Evolutionary conservation across 805 yeast genomes (phyloP), one percentile per base, ranked within the genome.

Genomic region (Candida anglica): DNA sequence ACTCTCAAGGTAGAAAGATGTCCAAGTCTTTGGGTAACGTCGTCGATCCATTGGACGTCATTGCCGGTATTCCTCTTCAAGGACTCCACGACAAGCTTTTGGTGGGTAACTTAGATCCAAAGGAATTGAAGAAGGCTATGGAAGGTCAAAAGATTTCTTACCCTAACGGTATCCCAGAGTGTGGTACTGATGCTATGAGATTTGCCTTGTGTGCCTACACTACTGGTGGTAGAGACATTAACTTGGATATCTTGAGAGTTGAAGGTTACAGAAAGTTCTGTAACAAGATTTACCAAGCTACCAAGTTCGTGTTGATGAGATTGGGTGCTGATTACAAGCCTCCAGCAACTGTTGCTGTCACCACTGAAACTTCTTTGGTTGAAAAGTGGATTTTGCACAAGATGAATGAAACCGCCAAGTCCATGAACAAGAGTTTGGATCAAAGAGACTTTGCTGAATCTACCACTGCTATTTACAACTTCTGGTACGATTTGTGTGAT

Each of bases 211-310:
- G 98, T 77, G 96, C 97, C 34, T 93, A 91, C 73, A 84, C 96
- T 34, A 91, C 98, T 31, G 98, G 98, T 69, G 98, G 97, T 51
- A 81, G 98, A 68, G 98, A 93, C 56, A 93, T 93, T 61, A 93
- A 93, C 69, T 74, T 93, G 59, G 97, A 93, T 59, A 88, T 93
- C 50, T 71, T 87, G 60, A 84, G 98, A 69, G 96, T 93, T 47
- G 98, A 93, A 61, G 98, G 98, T 54, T 93, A 93, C 81, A 80
- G 98, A 69, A 93, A 93, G 76, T 93, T 93, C 85, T 88, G 98
- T 74, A 93, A 93, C 80, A 93, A 93, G 79, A 93, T 93, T 52
- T 93, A 87, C 75, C 98, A 93, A 70, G 98, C 98, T 35, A 89
- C 98, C 42, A 93, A 93, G 69, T 93, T 93, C 56, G 98, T 88